Conservation (phyloP, 1,284 basidiomycete species). For the Afroboletus lepidellus region DNA sequence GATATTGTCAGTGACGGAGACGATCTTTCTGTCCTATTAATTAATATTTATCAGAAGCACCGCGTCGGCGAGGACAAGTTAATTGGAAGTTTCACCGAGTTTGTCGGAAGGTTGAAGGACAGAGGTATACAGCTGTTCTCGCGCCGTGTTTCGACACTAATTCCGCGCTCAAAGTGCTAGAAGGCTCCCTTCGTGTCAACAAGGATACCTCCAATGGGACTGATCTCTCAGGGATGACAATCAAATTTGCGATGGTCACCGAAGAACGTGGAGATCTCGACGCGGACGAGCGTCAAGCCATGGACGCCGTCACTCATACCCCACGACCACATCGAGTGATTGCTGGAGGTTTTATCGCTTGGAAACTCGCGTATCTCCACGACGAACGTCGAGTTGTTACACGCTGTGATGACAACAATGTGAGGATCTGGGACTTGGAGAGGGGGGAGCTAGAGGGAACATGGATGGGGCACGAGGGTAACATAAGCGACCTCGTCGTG, state of each 20-base stretch:
- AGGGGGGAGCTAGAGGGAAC: background rate
- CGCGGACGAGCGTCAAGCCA: too few relatives aligned
- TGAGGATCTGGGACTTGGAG: background rate
- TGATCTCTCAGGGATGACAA: background rate
- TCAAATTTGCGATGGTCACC: too few relatives aligned
- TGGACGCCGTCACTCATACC: too few relatives aligned
- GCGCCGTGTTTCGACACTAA: background rate
- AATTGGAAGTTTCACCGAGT: background rate
- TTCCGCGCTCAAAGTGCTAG: background rate
- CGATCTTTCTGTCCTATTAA: background rate
- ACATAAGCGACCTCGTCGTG: background rate
- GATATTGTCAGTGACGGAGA: conserved; percentile 2
- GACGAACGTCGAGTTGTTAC: background rate
- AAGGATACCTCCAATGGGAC: too few relatives aligned
- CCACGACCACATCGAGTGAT: too few relatives aligned
- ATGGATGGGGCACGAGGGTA: background rate
- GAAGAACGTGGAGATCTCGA: too few relatives aligned
- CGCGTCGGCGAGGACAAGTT: background rate
- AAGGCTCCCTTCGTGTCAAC: background rate
- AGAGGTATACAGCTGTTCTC: conserved; percentile 1
- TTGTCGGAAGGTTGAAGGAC: background rate
- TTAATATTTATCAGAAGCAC: background rate
- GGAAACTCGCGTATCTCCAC: background rate
- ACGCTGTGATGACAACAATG: background rate
- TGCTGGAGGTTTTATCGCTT: too few relatives aligned